Conservation (phyloP, 306 rosid genomes). For the Trifolium fragiferum region DNA sequence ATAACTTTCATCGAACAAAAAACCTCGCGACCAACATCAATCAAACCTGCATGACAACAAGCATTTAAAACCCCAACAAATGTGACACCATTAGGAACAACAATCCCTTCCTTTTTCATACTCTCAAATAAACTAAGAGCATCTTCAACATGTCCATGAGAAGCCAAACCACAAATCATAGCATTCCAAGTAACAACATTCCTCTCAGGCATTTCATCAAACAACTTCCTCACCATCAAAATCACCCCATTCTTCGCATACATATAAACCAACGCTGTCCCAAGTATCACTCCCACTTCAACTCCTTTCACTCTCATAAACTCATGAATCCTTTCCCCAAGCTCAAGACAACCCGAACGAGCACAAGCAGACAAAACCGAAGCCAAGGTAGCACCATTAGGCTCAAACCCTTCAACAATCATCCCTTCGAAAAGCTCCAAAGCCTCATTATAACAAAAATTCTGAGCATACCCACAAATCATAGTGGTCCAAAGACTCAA, state of each 20-base stretch:
- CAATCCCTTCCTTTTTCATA: background rate
- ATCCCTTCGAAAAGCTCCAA: slow-evolving; percentile 48
- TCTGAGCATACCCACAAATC: slow-evolving; percentile 54
- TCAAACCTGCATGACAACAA: slow-evolving; percentile 59
- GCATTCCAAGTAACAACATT: background rate
- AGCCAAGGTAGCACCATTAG: slow-evolving; percentile 47
- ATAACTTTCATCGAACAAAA: slow-evolving; percentile 44
- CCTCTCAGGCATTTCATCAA: background rate
- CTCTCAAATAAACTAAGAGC: background rate
- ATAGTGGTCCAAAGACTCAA: slow-evolving; percentile 54
- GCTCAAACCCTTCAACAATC: slow-evolving; percentile 52
- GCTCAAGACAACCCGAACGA: slow-evolving; percentile 47
- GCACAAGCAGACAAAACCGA: slow-evolving; percentile 59
- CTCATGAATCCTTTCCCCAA: slow-evolving; percentile 50
- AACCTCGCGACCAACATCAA: slow-evolving; percentile 41
- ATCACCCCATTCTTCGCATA: slow-evolving; percentile 52
- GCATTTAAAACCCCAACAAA: slow-evolving; percentile 47
- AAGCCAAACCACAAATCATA: background rate
- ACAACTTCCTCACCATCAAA: background rate
- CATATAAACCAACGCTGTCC: slow-evolving; percentile 28
- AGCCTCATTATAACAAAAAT: slow-evolving; percentile 51
- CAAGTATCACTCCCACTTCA: slow-evolving; percentile 34
- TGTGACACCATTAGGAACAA: background rate
- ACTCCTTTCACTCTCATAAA: slow-evolving; percentile 45
- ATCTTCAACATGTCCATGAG: background rate